A percentile compares a stretch with the other conserved stretches of the same genome.
These are phyloP conservation scores for Sphagnum tenellum DNA, from an alignment of 225 moss, liverwort and hornwort species.

Conservation along the genomic window DNA sequence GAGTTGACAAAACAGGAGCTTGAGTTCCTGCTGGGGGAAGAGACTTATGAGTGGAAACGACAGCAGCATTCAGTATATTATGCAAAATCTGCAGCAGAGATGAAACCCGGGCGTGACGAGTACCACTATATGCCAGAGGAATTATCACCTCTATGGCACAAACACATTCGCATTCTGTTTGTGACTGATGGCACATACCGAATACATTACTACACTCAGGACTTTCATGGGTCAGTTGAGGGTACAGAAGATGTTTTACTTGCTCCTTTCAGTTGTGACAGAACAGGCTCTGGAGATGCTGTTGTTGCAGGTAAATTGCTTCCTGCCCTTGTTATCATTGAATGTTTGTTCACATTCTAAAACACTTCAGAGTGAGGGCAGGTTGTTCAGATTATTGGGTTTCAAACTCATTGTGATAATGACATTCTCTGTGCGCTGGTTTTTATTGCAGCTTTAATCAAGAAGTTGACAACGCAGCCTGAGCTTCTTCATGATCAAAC, in stretches of 20 bases:
- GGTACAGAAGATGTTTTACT: constrained; percentile 96
- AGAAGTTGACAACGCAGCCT: constrained; percentile 74
- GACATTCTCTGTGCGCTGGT: no score
- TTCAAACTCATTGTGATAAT: no score
- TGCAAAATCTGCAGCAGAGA: constrained; percentile 48
- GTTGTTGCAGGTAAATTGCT: constrained; percentile 57
- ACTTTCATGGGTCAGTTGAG: constrained; percentile 71
- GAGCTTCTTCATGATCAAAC: constrained; percentile 66
- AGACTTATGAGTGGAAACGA: constrained; percentile 44
- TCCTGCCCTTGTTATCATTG: background rate
- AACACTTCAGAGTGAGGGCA: background rate
- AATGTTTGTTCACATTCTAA: background rate
- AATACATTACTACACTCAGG: constrained; percentile 83
- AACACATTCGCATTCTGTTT: constrained; percentile 58
- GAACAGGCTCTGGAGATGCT: constrained; percentile 97
- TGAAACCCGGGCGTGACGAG: constrained; percentile 68
- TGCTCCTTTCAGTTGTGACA: constrained; percentile 77
- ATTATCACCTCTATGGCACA: constrained; percentile 70
- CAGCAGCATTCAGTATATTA: constrained; percentile 48
- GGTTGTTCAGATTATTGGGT: background rate
- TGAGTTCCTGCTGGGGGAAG: constrained; percentile 93
- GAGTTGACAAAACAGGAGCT: constrained; percentile 94
- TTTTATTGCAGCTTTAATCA: constrained; percentile 57
- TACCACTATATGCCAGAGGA: constrained; percentile 91
- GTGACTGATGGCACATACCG: constrained; percentile 88